Evolutionary conservation across 2,329 filamentous ascomycete genomes (phyloP).

Genomic region (Mollisiaceae sp.): DNA sequence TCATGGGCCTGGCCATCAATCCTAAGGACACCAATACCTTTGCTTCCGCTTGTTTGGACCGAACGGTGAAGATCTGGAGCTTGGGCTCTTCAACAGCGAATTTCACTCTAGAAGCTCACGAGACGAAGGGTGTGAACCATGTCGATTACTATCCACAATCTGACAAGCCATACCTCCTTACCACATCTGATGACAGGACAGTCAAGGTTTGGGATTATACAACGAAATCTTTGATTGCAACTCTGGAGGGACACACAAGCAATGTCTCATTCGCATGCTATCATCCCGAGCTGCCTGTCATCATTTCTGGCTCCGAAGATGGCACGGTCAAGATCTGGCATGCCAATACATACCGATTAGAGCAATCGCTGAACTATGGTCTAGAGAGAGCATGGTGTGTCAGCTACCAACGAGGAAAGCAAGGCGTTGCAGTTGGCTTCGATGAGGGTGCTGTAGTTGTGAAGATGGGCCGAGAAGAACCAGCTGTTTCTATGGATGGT

Average conservation of each 20-base stretch:
- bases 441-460: conserved; percentile 98
- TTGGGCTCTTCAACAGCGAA: conserved; percentile 92
- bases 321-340: conserved; percentile 99
- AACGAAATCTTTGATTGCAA: conserved; percentile 95
- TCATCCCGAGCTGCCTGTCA: conserved; percentile 94
- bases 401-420: conserved; percentile 90
- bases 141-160: conserved; percentile 86
- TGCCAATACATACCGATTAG: conserved; percentile 93
- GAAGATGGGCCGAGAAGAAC: conserved; percentile 96
- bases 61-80: conserved; percentile 98
- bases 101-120: conserved; percentile 95
- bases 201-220: conserved; percentile 99
- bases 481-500: conserved; percentile 94
- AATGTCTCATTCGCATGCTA: conserved; percentile 99
- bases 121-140: conserved; percentile 97
- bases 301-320: conserved; percentile 97
- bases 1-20: conserved; percentile 96
- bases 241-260: conserved; percentile 94
- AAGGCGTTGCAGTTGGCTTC: conserved; percentile 93
- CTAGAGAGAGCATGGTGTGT: conserved; percentile 98
- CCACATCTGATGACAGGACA: conserved; percentile 93
- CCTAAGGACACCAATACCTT: conserved; percentile 95
- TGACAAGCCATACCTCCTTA: conserved; percentile 86
- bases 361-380: conserved; percentile 95
- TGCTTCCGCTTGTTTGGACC: conserved; percentile 91